Base-by-base conservation (phyloP, 495 filamentous ascomycete species). In the Neurospora sp. region DNA sequence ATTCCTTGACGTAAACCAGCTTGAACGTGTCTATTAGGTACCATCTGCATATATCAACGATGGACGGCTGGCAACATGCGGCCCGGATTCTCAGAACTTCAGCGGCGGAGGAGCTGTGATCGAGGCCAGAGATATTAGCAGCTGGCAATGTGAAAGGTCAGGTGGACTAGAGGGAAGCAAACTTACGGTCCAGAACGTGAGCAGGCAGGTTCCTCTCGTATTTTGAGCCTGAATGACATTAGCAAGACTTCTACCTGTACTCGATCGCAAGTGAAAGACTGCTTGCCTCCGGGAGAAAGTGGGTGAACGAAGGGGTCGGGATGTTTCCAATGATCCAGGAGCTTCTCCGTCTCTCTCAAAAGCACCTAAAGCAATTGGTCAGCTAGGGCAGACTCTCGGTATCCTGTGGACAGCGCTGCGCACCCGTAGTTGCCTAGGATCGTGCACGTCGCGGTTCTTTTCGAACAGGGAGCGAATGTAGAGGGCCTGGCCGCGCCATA, bases 401-500 rank as follows among this genome's bases (percentile, higher is more conserved):
- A 23, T 10, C 4, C 14, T 69, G 27, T 18, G 54, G 5, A 38
- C 35, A 31, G 23, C 23, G 38, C 69, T 23, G 74, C 85, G 76
- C 89, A 96, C 96, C 85, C 92, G 89, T 82, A 95, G 92, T 83
- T 95, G 92, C 78, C 94, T 90, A 73, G 93, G 93, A 79, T 99
- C 94, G 70, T 86, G 89, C 75, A 98, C 86, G 78, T 95, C 84
- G 79, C 90, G 92, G 83, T 99, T 98, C 60, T 93, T 93, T 77
- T 99, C 96, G 80, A 99, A 99, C 12, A 98, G 86, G 20, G 93
- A 93, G 76, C 96, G 91, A 75, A 99, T 96, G 80, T 99, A 98
- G 75, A 98, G 84, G 20, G 96, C 96, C 81, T 98, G 95, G 72
- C 94, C 93, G 75, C 96, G 90, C 95, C 96, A 99, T 75, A 97